Evolutionary conservation across 345 rosid species (phyloP), one percentile per base, ranked within the genome.

Genomic region (Gossypium bickii): DNA sequence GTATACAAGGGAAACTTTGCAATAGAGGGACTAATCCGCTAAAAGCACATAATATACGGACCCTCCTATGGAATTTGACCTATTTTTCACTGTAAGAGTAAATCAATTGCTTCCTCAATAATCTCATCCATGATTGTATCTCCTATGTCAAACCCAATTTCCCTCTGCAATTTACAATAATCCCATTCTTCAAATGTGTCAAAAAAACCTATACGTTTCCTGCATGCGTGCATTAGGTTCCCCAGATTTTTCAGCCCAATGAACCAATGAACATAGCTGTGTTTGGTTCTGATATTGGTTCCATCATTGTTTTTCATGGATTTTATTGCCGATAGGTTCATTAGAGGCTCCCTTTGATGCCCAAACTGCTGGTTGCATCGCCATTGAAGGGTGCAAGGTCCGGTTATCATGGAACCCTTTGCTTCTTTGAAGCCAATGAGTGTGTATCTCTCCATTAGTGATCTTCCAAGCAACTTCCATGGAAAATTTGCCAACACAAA

Each of bases 141-240:
- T 65, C 76, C 80, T 51, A 85, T 64, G 44, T 80, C 80, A 12
- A 47, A 69, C 57, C 79, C 73, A 78, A 78, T 76, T 52, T 76
- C 76, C 71, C 70, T 55, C 18, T 68, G 64, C 55, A 55, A 7
- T 64, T 65, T 60, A 71, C 68, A 38, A 70, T 17, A 22, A 70
- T 74, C 49, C 77, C 80, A 74, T 58, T 75, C 80, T 59, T 78
- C 67, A 51, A 78, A 38, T 25, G 48, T 43, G 76, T 59, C 65
- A 16, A 58, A 67, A 71, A 67, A 71, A 52, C 76, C 60, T 56
- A 76, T 67, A 71, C 53, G 11, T 70, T 70, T 76, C 67, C 66
- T 76, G 75, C 72, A 34, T 20, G 82, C 67, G 57, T 45, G 48
- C 10, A 52, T 68, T 60, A 59, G 74, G 53, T 70, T 85, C 58